A percentile compares a stretch with the other conserved stretches of the same genome.
Evolutionary conservation across 2,329 filamentous ascomycete genomes (phyloP).

Genomic region (Thielaviopsis cerberus): DNA sequence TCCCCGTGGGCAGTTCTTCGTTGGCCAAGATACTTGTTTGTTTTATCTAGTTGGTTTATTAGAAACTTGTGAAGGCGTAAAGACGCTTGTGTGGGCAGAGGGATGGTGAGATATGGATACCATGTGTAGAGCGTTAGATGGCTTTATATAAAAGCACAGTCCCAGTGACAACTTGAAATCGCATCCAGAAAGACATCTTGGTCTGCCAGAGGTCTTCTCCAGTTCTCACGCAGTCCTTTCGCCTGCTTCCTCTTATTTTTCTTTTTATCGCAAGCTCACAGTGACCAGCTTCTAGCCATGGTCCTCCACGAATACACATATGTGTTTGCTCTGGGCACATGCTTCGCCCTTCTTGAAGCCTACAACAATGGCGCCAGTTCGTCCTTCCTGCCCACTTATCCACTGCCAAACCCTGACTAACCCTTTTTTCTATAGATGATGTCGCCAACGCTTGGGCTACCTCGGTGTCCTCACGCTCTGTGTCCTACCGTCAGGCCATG

Average conservation of each 20-base stretch:
- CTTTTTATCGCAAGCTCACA: background rate
- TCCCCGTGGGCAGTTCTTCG: background rate
- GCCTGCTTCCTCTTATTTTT: background rate
- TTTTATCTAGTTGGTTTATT: background rate
- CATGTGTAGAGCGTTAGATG: background rate
- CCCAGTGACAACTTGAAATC: background rate
- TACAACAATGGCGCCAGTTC: constrained; percentile 64
- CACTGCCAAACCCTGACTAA: background rate
- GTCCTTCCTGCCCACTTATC: constrained; percentile 18
- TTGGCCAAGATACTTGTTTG: background rate
- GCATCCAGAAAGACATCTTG: background rate
- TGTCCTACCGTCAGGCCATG: constrained; percentile 53
- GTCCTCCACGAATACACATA: constrained; percentile 46
- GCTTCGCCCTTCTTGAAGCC: constrained; percentile 58
- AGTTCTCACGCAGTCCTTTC: background rate
- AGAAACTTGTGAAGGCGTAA: too few relatives aligned
- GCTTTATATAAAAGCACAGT: too few relatives aligned
- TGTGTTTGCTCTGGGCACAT: constrained; percentile 56
- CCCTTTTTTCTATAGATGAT: constrained; percentile 38
- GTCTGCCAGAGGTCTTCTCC: background rate
- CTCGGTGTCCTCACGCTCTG: constrained; percentile 60
- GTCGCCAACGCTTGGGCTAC: constrained; percentile 73
- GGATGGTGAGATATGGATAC: too few relatives aligned
- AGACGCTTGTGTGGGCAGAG: too few relatives aligned
- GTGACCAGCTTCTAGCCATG: constrained; percentile 24